These are phyloP conservation scores for Auricularia heimuer DNA, from an alignment of 768 basidiomycete genomes.

Conservation along the genomic window DNA sequence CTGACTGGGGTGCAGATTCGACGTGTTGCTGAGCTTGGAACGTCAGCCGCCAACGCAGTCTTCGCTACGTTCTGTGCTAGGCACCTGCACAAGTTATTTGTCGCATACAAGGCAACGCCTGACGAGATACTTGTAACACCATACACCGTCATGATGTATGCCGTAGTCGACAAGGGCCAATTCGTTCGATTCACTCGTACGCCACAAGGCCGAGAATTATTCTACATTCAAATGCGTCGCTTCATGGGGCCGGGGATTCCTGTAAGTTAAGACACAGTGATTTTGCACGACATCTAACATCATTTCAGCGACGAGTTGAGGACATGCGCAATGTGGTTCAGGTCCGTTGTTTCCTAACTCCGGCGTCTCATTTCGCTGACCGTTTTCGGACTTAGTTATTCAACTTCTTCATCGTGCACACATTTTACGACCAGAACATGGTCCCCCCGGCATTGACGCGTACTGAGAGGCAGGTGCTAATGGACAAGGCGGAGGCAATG, in stretches of 20 bases:
- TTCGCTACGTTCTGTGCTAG: neutral
- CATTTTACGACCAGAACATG: conserved; percentile 1
- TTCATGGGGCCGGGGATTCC: neutral
- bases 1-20: neutral
- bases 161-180: neutral
- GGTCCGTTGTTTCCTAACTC: no score
- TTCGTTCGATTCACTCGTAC: neutral
- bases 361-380: no score
- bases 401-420: neutral
- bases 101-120: neutral
- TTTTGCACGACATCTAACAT: neutral
- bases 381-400: neutral
- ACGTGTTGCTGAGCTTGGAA: neutral
- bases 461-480: neutral
- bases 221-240: neutral
- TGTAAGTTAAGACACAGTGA: neutral
- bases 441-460: neutral
- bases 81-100: conserved; percentile 1
- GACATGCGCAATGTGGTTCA: neutral
- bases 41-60: neutral
- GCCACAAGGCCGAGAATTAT: neutral
- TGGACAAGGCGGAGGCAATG: neutral
- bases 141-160: neutral
- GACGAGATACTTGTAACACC: neutral
- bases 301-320: neutral